These are phyloP conservation scores for Epichloe gansuensis DNA, from an alignment of 2,329 filamentous ascomycete species.

Conservation along the genomic window DNA sequence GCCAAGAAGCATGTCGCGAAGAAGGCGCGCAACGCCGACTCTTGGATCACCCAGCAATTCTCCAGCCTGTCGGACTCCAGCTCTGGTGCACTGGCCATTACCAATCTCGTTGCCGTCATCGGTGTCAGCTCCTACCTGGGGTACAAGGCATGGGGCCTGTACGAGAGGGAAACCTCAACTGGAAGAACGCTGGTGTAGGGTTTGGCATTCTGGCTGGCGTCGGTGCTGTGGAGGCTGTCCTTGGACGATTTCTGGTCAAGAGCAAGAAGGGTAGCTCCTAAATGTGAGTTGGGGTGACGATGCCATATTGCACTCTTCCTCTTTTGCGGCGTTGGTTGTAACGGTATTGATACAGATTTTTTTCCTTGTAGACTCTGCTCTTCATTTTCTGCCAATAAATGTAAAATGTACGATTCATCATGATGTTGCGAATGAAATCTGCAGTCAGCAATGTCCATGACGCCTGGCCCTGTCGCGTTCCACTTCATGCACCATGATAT, in stretches of 20 bases:
- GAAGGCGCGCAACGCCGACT: conserved; percentile 30
- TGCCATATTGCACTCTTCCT: background rate
- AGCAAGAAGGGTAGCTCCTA: conserved; percentile 19
- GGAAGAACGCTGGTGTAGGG: conserved; percentile 38
- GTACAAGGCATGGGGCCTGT: conserved; percentile 43
- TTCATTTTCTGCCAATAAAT: background rate
- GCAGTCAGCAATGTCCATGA: too few species aligned
- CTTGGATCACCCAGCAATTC: conserved; percentile 37
- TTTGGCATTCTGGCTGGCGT: conserved; percentile 38
- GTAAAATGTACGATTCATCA: too few species aligned
- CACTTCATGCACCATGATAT: too few species aligned
- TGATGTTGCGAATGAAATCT: too few species aligned
- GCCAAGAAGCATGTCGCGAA: conserved; percentile 30
- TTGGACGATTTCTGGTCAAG: conserved; percentile 34
- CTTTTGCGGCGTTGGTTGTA: conserved; percentile 5
- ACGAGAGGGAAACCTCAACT: conserved; percentile 38
- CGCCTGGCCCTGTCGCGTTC: too few species aligned
- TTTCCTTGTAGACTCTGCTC: background rate
- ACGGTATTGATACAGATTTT: background rate
- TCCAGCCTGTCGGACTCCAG: conserved; percentile 32
- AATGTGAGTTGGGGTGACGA: background rate
- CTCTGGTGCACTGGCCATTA: conserved; percentile 30
- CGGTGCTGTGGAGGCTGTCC: conserved; percentile 35
- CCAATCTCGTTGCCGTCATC: conserved; percentile 39
- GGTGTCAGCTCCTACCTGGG: conserved; percentile 41